phyloP scores from a whole-genome alignment of 208 protist genomes.

The Crithidia brevicula region DNA sequence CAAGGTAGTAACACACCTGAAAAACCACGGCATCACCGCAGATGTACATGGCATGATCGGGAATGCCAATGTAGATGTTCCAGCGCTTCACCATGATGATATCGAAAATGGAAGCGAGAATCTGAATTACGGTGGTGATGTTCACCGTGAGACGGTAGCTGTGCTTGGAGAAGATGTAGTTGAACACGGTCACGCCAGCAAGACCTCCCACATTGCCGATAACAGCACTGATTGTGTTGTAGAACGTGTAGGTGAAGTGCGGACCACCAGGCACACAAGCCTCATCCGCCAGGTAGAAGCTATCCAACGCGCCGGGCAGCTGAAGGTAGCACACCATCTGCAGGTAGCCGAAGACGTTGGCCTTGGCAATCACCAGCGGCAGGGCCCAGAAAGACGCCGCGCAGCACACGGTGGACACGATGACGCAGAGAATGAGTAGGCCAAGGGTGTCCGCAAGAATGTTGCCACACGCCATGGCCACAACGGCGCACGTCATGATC shows the following conservation, averaged over 20 bases:
- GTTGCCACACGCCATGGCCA: conserved; percentile 40
- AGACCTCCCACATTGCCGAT: conserved; percentile 42
- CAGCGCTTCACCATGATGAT: conserved; percentile 58
- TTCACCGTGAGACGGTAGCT: conserved; percentile 53
- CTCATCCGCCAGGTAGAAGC: conserved; percentile 43
- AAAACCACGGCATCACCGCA: conserved; percentile 66
- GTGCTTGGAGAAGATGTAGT: conserved; percentile 59
- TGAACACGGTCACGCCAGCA: conserved; percentile 47
- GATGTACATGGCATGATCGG: conserved; percentile 68
- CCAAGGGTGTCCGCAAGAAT: conserved; percentile 34
- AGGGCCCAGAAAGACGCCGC: conserved; percentile 48
- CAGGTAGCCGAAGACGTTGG: conserved; percentile 57
- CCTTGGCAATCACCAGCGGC: conserved; percentile 51
- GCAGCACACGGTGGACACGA: conserved; percentile 38
- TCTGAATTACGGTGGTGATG: conserved; percentile 35
- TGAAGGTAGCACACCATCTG: conserved; percentile 43
- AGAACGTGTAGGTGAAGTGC: conserved; percentile 64
- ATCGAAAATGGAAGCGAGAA: conserved; percentile 52
- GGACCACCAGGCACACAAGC: conserved; percentile 57
- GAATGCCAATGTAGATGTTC: conserved; percentile 51
- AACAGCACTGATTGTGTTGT: conserved; percentile 45
- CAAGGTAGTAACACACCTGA: conserved; percentile 54
- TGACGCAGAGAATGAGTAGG: conserved; percentile 28
- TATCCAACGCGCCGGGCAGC: conserved; percentile 41
- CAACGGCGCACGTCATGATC: conserved; percentile 38